phyloP scores from a whole-genome alignment of 768 basidiomycete species.

The Hericium erinaceus region DNA sequence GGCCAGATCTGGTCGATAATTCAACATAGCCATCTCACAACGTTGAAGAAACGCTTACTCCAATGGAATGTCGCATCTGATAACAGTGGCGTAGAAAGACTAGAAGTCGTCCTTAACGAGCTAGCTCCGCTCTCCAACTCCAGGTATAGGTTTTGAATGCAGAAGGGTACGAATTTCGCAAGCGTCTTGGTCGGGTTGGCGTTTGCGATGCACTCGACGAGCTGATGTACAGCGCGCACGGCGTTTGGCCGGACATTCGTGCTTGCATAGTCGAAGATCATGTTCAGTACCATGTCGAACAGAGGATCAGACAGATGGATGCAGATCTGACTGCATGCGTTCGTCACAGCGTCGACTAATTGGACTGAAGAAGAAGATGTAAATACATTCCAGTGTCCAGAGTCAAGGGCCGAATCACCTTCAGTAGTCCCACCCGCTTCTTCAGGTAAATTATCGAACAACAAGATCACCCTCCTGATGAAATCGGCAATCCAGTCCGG shows the following conservation, averaged over 20 bases:
- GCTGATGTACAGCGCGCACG: slow-evolving; percentile 76
- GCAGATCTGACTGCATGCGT: slow-evolving; percentile 71
- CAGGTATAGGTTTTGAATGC: slow-evolving; percentile 53
- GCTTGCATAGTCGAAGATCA: slow-evolving; percentile 78
- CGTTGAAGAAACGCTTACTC: slow-evolving; percentile 38
- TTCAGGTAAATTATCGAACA: slow-evolving; percentile 82
- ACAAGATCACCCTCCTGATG: slow-evolving; percentile 65
- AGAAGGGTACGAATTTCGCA: slow-evolving; percentile 69
- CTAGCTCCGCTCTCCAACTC: slow-evolving; percentile 85
- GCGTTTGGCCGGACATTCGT: slow-evolving; percentile 78
- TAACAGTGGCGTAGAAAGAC: slow-evolving; percentile 50
- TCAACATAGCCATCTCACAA: background rate
- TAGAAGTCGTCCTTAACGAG: slow-evolving; percentile 61
- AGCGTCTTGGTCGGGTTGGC: slow-evolving; percentile 71
- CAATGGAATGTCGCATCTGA: slow-evolving; percentile 84
- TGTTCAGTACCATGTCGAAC: slow-evolving; percentile 72
- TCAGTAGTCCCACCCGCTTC: slow-evolving; percentile 64
- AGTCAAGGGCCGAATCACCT: slow-evolving; percentile 28
- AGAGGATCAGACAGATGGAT: slow-evolving; percentile 64
- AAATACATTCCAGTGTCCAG: background rate
- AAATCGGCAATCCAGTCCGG: slow-evolving; percentile 81
- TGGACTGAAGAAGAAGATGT: slow-evolving; percentile 35
- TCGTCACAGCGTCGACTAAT: slow-evolving; percentile 66
- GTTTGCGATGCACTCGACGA: slow-evolving; percentile 80
- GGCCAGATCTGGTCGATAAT: slow-evolving; percentile 46